Evolutionary conservation across 179 eudicot species (phyloP), one percentile per base, ranked within the genome.

Genomic region (Silene vulgaris): DNA sequence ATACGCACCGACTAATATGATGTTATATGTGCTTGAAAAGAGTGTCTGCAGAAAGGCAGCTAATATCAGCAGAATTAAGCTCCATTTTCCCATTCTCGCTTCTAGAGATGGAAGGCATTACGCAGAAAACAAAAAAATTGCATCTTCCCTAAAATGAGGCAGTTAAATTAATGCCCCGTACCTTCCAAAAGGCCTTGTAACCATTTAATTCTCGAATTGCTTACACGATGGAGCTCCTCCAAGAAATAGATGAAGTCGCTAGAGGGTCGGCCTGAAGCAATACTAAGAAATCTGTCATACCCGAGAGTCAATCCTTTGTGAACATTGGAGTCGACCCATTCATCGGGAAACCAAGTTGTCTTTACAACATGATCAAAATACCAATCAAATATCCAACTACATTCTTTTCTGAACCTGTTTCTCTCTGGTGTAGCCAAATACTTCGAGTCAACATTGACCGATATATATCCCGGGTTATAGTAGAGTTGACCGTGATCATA

Each of bases 171-270:
- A n/a, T 21, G 62, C 57, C 14, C 1, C 2, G 35, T 57, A 30
- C 40, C 20, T 23, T 50, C 73, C 70, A 80, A 75, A 8, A 64
- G 59, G 52, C 61, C 60, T 65, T 74, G 65, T 65, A 81, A 40
- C 81, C 82, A 50, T 40, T 21, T 45, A 13, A 71, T 65, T 74
- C 85, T 81, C 61, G n/a, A 70, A 48, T 40, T 8, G 30, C 80
- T 86, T 60, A 71, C 5, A 32, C 59, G 78, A 48, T 75, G 82
- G 59, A 87, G 84, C 76, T 87, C 87, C 73, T 80, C 80, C 74
- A 83, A 72, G 71, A 74, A 75, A 17, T 17, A 3, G 23, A 52
- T 23, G 74, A 80, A 85, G 11, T 74, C 84, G 4, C 65, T 72
- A 50, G 19, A 19, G 37, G 71, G 65, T 76, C 83, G 63, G 23